Evolutionary conservation across 2,329 filamentous ascomycete species (phyloP).

Genomic region (Colletotrichum orchidophilum): DNA sequence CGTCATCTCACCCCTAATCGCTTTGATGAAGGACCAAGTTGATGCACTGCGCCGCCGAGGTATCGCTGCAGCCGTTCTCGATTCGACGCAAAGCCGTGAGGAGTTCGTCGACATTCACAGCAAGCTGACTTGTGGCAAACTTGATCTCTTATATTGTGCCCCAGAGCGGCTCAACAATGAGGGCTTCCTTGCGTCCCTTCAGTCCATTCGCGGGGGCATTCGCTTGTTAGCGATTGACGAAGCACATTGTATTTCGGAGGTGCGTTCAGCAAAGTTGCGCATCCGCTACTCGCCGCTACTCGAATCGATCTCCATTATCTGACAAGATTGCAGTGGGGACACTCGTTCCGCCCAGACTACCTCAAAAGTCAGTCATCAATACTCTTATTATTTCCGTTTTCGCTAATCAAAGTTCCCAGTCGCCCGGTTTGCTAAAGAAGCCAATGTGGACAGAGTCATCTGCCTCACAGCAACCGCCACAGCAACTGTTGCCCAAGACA

Average conservation of each 20-base stretch:
- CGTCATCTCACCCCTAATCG: constrained; percentile 65
- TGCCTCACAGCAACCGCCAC: constrained; percentile 70
- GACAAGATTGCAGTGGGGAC: constrained; percentile 50
- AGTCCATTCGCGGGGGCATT: constrained; percentile 62
- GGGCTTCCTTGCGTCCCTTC: constrained; percentile 65
- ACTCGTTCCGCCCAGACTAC: constrained; percentile 60
- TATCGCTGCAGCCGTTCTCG: constrained; percentile 62
- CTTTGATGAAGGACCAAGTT: constrained; percentile 70
- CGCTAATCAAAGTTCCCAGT: constrained; percentile 46
- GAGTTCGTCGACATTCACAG: constrained; percentile 50
- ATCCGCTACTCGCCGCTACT: background rate
- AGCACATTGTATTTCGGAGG: constrained; percentile 66
- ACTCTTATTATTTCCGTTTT: constrained; percentile 21
- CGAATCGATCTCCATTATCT: background rate
- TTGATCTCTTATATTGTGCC: constrained; percentile 66
- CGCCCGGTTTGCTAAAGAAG: constrained; percentile 63
- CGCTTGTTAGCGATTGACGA: constrained; percentile 67
- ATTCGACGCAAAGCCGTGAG: constrained; percentile 64
- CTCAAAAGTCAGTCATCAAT: constrained; percentile 50
- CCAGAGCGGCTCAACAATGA: constrained; percentile 71
- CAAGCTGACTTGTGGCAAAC: constrained; percentile 52
- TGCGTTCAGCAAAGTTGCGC: background rate
- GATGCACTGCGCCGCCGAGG: constrained; percentile 60
- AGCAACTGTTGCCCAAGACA: constrained; percentile 62
- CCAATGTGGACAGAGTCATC: constrained; percentile 65